phyloP scores from a whole-genome alignment of 1,284 basidiomycete genomes.

The Puccinia coronata region DNA sequence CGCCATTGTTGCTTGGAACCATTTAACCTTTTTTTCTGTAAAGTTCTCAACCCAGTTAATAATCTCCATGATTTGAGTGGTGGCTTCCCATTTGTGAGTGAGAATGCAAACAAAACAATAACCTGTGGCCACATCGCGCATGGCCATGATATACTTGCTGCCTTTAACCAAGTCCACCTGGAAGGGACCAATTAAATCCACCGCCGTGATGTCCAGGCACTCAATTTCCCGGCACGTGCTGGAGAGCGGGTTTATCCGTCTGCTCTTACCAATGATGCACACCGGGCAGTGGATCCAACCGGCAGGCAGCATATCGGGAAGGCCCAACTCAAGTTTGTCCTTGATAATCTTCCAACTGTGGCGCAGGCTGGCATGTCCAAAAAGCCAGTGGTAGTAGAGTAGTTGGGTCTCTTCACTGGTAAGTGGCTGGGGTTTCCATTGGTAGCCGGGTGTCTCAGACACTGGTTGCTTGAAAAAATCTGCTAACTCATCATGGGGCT shows the following conservation, averaged over 20 bases:
- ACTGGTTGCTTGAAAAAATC: no score
- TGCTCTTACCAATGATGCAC: neutral
- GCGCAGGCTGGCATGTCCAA: neutral
- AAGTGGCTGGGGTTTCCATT: neutral
- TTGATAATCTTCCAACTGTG: neutral
- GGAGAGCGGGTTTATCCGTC: neutral
- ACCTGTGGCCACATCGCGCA: no score
- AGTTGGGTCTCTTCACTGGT: neutral
- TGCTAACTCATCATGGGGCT: no score
- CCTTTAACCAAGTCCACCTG: neutral
- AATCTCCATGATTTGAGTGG: neutral
- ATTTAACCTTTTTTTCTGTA: no score
- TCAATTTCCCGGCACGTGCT: neutral
- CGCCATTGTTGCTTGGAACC: no score
- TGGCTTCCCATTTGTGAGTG: neutral
- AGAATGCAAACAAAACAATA: neutral
- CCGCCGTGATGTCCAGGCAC: neutral
- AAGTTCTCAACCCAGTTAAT: no score
- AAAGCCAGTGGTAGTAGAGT: neutral
- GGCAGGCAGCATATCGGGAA: neutral
- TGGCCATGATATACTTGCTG: neutral
- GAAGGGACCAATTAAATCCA: slow-evolving; percentile 9
- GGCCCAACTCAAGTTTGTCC: neutral
- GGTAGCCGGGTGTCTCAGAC: neutral
- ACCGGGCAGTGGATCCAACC: neutral